Evolutionary conservation across 1,284 basidiomycete genomes (phyloP), one percentile per base, ranked within the genome.

Genomic region (Entoloma clypeatum): DNA sequence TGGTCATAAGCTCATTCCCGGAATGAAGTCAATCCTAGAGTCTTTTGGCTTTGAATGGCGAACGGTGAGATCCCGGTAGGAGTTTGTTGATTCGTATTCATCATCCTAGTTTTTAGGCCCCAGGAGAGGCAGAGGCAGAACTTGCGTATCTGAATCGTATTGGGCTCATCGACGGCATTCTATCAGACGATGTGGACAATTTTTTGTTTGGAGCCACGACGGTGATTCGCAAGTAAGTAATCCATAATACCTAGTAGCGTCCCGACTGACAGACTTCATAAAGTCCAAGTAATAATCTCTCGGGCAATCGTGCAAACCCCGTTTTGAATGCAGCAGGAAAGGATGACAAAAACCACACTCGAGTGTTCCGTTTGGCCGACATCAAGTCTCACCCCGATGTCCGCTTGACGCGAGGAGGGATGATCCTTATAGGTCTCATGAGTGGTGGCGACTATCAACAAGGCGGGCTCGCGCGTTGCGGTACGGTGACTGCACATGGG

Each of bases 61-160:
- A 58, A 81, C 76, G 58, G 86, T 86, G 52, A 51, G 81, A 67
- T 23, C 22, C 18, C 22, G 41, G 14, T 40, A 2, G 28, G 13
- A 13, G 22, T 11, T 13, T 21, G 0, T 16, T 27, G 3, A 7
- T 17, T 9, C 10, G 11, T 9, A 9, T 17, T 45, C 21, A 41
- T 33, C 31, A 22, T 7, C 10, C 14, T 18, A 7, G 39, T 19
- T 26, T 22, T 24, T 31, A 87, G 79, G 95, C 95, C 4, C 90
- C 90, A 0, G 95, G 92, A 8, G 95, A 98, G 63, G 95, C 95
- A 0, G 95, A 99, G 62, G 95, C 95, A 0, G 95, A 99, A 57
- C 72, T 99, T 1, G 95, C 95, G 0, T 84, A 86, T 47, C 71
- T 98, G 49, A 92, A 91, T 53, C 67, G 71, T 3, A 76, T 83